phyloP scores from a whole-genome alignment of 495 filamentous ascomycete species.

The Lepidopterella palustris region DNA sequence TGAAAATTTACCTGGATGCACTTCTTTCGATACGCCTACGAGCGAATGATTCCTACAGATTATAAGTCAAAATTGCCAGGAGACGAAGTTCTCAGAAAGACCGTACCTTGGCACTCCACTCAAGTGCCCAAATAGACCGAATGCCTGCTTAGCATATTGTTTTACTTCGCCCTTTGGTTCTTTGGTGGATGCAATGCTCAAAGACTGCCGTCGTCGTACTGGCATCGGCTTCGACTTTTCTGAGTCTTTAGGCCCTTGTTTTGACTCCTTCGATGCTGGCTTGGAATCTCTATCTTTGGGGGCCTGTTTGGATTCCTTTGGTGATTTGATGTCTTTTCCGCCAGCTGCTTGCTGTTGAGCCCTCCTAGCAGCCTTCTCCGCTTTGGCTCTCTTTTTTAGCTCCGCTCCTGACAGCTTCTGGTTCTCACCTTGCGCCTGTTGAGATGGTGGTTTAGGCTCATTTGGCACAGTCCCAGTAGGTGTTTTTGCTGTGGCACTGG shows the following conservation, averaged over 20 bases:
- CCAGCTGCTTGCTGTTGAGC: constrained; percentile 31
- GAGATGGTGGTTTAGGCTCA: neutral
- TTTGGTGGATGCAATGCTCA: constrained; percentile 39
- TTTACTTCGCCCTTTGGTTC: constrained; percentile 43
- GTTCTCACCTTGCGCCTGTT: neutral
- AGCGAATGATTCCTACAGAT: constrained; percentile 66
- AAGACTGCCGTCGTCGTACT: constrained; percentile 41
- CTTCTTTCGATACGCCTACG: constrained; percentile 73
- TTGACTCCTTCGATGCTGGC: constrained; percentile 35
- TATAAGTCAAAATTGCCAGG: no score
- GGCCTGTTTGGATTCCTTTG: constrained; percentile 7
- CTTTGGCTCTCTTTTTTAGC: constrained; percentile 40
- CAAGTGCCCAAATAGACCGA: constrained; percentile 77
- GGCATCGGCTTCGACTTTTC: constrained; percentile 23
- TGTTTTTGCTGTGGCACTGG: neutral
- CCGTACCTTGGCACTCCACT: constrained; percentile 66
- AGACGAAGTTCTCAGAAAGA: no score
- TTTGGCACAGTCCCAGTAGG: neutral
- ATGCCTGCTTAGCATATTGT: constrained; percentile 58
- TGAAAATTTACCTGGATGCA: no score
- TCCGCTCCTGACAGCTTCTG: constrained; percentile 29
- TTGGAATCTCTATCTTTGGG: constrained; percentile 16
- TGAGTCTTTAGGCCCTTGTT: constrained; percentile 41
- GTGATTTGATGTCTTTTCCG: constrained; percentile 33
- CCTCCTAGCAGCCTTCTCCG: constrained; percentile 34